A percentile compares a stretch with the other conserved stretches of the same genome.
These are phyloP conservation scores for Monosporascus sp. DNA, from an alignment of 2,329 filamentous ascomycete species.

Conservation along the genomic window DNA sequence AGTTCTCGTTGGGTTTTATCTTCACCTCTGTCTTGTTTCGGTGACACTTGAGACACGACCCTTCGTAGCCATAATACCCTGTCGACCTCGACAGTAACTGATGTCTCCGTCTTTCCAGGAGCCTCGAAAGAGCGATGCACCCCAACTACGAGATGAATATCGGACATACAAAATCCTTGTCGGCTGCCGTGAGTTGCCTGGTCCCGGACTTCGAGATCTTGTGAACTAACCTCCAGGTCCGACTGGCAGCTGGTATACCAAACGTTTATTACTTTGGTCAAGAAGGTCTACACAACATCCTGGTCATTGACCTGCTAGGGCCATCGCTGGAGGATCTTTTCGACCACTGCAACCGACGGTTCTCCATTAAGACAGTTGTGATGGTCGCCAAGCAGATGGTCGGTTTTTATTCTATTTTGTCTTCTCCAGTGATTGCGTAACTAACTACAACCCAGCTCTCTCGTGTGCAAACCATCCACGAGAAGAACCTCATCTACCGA, in stretches of 20 bases:
- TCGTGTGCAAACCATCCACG: slow-evolving; percentile 87
- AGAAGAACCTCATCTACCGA: slow-evolving; percentile 98
- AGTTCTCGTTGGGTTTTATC: no score
- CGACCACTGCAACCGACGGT: slow-evolving; percentile 92
- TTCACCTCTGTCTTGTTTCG: no score
- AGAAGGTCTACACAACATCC: slow-evolving; percentile 96
- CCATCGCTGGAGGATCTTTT: slow-evolving; percentile 95
- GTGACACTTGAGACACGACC: no score
- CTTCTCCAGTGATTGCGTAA: background rate
- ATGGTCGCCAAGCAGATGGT: slow-evolving; percentile 99
- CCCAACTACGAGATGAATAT: slow-evolving; percentile 96
- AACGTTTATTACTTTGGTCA: slow-evolving; percentile 99
- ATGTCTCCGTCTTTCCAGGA: slow-evolving; percentile 52
- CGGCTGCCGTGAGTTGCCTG: slow-evolving; percentile 79
- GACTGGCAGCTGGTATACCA: slow-evolving; percentile 76
- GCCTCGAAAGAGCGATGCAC: slow-evolving; percentile 97
- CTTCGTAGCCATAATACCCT: no score
- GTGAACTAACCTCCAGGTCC: slow-evolving; percentile 15
- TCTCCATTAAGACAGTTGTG: slow-evolving; percentile 95
- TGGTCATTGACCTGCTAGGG: slow-evolving; percentile 93
- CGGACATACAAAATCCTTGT: slow-evolving; percentile 99
- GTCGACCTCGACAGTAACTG: background rate
- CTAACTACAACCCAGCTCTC: slow-evolving; percentile 58
- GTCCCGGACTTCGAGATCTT: slow-evolving; percentile 9
- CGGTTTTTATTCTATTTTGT: slow-evolving; percentile 21